phyloP scores from a whole-genome alignment of 768 basidiomycete genomes.

The Suillus bovinus region DNA sequence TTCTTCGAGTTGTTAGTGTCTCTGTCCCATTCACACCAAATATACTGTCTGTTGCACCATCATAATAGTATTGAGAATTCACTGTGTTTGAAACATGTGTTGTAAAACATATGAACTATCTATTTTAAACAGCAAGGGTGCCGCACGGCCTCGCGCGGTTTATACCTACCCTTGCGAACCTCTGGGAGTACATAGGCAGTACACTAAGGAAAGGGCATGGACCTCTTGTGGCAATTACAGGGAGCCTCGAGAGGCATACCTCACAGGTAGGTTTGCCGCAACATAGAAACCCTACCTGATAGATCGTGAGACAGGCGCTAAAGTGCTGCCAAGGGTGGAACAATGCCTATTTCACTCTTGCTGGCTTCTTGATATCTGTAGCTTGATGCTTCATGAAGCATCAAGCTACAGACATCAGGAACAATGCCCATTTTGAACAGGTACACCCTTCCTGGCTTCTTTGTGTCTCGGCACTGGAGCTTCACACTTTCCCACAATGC shows the following conservation, averaged over 20 bases:
- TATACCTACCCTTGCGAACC: not conserved
- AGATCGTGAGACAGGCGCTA: not conserved
- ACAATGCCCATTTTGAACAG: too few relatives aligned
- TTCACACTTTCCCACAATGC: too few relatives aligned
- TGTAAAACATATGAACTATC: not conserved
- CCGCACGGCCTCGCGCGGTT: not conserved
- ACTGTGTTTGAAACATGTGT: not conserved
- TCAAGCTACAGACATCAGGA: too few relatives aligned
- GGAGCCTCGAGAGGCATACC: slow-evolving; percentile 3
- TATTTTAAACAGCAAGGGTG: not conserved
- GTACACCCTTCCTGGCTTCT: too few relatives aligned
- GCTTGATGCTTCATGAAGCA: too few relatives aligned
- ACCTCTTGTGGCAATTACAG: not conserved
- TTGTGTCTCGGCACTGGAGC: too few relatives aligned
- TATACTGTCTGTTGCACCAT: not conserved
- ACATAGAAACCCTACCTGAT: not conserved
- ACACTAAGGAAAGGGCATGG: not conserved
- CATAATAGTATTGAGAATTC: not conserved
- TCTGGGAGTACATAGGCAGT: not conserved
- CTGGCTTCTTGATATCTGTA: too few relatives aligned
- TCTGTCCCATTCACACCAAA: not conserved
- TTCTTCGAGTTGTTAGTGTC: not conserved
- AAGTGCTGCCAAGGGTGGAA: too few relatives aligned
- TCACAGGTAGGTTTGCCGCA: not conserved
- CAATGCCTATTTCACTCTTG: too few relatives aligned